A percentile compares a stretch with the other conserved stretches of the same genome.
These are phyloP conservation scores for Phialophora chinensis DNA, from an alignment of 2,329 filamentous ascomycete genomes.

Conservation along the genomic window DNA sequence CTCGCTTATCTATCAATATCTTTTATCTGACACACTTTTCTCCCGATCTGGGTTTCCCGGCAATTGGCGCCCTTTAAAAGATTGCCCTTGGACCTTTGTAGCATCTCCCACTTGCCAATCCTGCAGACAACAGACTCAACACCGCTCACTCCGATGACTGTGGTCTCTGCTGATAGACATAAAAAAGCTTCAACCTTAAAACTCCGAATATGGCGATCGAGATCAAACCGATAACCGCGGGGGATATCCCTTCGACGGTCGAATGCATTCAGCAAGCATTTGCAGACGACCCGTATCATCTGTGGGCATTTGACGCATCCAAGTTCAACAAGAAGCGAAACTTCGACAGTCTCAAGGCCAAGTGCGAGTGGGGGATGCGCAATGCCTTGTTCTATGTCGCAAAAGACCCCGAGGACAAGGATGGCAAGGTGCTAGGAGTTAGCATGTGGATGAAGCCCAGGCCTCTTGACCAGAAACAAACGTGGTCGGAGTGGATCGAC, in stretches of 20 bases:
- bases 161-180: not conserved
- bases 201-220: constrained; percentile 56
- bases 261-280: constrained; percentile 71
- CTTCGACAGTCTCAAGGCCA: constrained; percentile 65
- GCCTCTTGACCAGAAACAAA: constrained; percentile 53
- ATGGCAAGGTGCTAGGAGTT: constrained; percentile 66
- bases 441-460: constrained; percentile 74
- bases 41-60: not conserved
- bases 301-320: constrained; percentile 64
- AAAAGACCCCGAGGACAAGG: constrained; percentile 58
- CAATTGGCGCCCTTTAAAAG: not conserved
- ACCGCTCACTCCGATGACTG: not conserved
- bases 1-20: constrained; percentile 3
- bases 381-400: constrained; percentile 74
- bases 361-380: constrained; percentile 73
- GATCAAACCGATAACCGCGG: constrained; percentile 61
- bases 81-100: not conserved
- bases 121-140: not conserved
- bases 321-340: constrained; percentile 68
- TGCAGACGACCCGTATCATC: constrained; percentile 69
- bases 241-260: constrained; percentile 68
- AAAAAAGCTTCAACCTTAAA: not conserved
- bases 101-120: not conserved
- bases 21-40: not conserved
- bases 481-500: constrained; percentile 68